phyloP scores from a whole-genome alignment of 305 asterid species.

The Fraxinus angustifolia region DNA sequence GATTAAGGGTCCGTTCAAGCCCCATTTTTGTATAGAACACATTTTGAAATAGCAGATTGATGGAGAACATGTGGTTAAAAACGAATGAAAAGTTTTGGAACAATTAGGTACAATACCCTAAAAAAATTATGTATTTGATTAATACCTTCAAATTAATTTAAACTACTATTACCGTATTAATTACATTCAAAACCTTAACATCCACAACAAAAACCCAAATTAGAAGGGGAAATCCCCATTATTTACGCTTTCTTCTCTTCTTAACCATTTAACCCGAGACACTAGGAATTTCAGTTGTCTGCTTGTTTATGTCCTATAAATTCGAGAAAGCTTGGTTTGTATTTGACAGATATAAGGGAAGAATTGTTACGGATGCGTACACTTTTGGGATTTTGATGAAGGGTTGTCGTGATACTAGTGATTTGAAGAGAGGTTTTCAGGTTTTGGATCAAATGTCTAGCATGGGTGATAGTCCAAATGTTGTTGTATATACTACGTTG shows the following conservation, averaged over 20 bases:
- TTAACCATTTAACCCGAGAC: slow-evolving; percentile 33
- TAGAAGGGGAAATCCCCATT: slow-evolving; percentile 24
- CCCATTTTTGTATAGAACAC: too few species aligned
- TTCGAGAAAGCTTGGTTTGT: slow-evolving; percentile 41
- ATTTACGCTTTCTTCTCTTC: slow-evolving; percentile 45
- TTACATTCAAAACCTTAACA: too few species aligned
- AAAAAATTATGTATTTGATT: too few species aligned
- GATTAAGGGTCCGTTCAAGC: too few species aligned
- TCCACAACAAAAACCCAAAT: too few species aligned
- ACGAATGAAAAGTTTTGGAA: too few species aligned
- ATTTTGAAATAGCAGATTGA: too few species aligned
- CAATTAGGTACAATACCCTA: too few species aligned
- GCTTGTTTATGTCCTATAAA: slow-evolving; percentile 43
- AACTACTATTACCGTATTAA: too few species aligned
- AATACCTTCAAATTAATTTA: too few species aligned
- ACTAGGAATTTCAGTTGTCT: slow-evolving; percentile 17
- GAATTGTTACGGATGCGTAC: slow-evolving; percentile 40
- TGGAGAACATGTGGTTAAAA: too few species aligned
- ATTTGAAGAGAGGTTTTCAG: slow-evolving; percentile 43
- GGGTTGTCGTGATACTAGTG: slow-evolving; percentile 56
- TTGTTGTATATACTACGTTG: slow-evolving; percentile 60
- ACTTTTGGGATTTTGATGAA: slow-evolving; percentile 70
- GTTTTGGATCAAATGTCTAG: slow-evolving; percentile 34
- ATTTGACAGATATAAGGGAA: slow-evolving; percentile 39
- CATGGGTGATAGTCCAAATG: slow-evolving; percentile 49